Base-by-base conservation (phyloP, 352 stramenopile species). In the Achlya hypogyna region DNA sequence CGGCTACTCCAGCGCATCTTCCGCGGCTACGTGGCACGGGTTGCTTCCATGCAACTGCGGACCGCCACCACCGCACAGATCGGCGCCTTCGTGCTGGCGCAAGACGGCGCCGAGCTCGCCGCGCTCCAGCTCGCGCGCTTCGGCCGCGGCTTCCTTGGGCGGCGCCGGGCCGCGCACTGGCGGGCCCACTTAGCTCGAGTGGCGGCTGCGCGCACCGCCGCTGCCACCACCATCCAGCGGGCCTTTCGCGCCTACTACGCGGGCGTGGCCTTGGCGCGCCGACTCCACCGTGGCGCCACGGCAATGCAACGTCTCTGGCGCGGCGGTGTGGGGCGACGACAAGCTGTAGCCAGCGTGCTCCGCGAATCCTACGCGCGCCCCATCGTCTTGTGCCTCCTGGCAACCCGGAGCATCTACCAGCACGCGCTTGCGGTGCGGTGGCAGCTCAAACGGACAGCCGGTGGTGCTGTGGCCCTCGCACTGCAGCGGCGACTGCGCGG, bases 391-490 rank as follows among this genome's bases (percentile, higher is more conserved):
- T 67, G 60, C 23, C 72, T 91, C 14, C 69, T 89, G 6, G 31
- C 68, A 38, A 38, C 65, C 5, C 52, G 70, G 42, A 78, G 78
- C 28, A 83, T 93, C 43, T 93, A 79, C 73, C 82, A 79, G 16
- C 74, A 73, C 0, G 67, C 74, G 12, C 60, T 93, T 5, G 82
- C 81, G 12, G 38, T 80, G 5, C 34, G 42, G 51, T 93, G 84
- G 84, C 87, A 88, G 59, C 62, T 16, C 27, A 86, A 84, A 31
- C 79, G 75, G 16, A 79, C 89, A 67, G 74, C 78, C 1, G 84
- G 65, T 0, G 62, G 75, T 23, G 3, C 45, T 18, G 65, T 89
- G 45, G 81, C 81, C 9, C 12, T 69, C 5, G 71, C 58, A 4
- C 38, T 79, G 14, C 84, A 91, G 71, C 62, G 67, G 0, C 62